These are phyloP conservation scores for Gossypium thurberi DNA, from an alignment of 345 rosid genomes.

Conservation along the genomic window DNA sequence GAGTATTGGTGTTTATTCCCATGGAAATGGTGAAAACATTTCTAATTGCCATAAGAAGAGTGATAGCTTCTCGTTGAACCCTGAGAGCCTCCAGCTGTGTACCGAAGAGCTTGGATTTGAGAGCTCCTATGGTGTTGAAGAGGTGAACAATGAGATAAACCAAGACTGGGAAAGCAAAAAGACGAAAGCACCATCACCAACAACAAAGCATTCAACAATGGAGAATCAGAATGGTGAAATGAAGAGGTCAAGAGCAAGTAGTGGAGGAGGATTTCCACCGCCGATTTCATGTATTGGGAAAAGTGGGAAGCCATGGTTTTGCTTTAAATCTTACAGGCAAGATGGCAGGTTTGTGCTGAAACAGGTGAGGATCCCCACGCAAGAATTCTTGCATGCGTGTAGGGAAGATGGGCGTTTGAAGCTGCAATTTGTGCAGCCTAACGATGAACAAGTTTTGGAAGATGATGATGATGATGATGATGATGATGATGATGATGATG, in stretches of 20 bases:
- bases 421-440: constrained; percentile 63
- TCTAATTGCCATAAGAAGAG: constrained; percentile 26
- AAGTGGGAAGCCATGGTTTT: constrained; percentile 61
- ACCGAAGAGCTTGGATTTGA: constrained; percentile 92
- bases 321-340: constrained; percentile 65
- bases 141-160: constrained; percentile 31
- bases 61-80: constrained; percentile 34
- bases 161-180: constrained; percentile 23
- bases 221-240: constrained; percentile 23
- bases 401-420: constrained; percentile 80
- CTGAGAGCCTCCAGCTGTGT: constrained; percentile 69
- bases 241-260: constrained; percentile 23
- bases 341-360: constrained; percentile 78
- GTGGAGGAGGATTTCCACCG: constrained; percentile 53
- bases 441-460: constrained; percentile 43
- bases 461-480: constrained; percentile 15
- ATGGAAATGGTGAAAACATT: constrained; percentile 8
- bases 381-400: constrained; percentile 64
- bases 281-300: constrained; percentile 64
- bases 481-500: constrained; percentile 10
- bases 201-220: not conserved
- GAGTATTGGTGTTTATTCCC: not conserved
- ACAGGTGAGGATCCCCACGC: constrained; percentile 62
- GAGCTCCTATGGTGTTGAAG: constrained; percentile 65
- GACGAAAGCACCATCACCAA: not conserved